Base-by-base conservation (phyloP, 2,329 filamentous ascomycete genomes). In the Diplodia intermedia region DNA sequence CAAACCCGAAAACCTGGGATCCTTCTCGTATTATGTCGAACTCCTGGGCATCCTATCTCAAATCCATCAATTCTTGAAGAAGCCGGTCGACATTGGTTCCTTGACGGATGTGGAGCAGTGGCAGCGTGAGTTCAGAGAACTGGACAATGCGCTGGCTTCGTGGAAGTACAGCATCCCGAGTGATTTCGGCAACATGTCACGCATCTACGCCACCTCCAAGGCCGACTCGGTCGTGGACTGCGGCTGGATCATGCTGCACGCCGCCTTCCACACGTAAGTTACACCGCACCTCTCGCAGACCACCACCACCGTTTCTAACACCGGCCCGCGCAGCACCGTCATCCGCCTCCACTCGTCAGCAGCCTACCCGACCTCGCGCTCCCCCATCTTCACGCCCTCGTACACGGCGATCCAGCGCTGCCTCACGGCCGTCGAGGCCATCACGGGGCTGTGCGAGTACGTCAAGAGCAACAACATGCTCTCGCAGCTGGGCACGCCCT, bases 271-370 rank as follows among this genome's bases (percentile, higher is more conserved):
- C 78, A 96, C 93, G 84, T 88, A 77, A 82, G 85, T 81, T 14
- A 52, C 2, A 38, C 49, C 5, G 14, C 11, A 23, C 18, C 29
- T 43, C 20, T 1, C n/a, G 49, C 43, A 26, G 23, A 7, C 20
- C 43, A 47, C 23, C 23, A 23, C 23, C 23, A 23, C 23, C 23
- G 23, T 23, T 11, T 23, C 29, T 52, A 31, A 36, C 31, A 18
- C n/a, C 43, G 23, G 23, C 54, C 1, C 29, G 23, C 56, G 33
- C 71, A 88, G 86, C 0, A 91, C 93, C 55, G 89, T 97, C 9
- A 97, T 97, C 72, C 89, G 94, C 43, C 85, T 97, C 29, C 93
- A 97, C 80, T 97, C 93, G 0, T 97, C 93, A 1, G 93, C 94
- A 6, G 94, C 93, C 1, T 97, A 97, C 78, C 94, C 94, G 3